A percentile compares a stretch with the other conserved stretches of the same genome.
Evolutionary conservation across 2,329 filamentous ascomycete genomes (phyloP).

Genomic region (Calonectria naviculata): DNA sequence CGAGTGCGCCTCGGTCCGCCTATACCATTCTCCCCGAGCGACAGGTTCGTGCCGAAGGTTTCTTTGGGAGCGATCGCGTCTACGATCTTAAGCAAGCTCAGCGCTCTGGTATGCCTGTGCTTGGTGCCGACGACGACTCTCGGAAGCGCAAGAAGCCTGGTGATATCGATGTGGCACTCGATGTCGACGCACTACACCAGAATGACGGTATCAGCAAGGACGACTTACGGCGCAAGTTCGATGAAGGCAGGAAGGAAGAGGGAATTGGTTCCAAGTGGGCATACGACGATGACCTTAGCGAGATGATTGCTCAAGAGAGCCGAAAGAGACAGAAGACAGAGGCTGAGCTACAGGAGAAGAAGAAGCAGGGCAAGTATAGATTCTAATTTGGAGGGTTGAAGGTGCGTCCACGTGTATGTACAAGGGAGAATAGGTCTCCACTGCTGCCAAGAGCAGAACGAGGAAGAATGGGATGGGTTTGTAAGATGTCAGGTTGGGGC

Average conservation of each 20-base stretch:
- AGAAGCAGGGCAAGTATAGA: conserved; percentile 65
- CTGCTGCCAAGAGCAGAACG: neutral
- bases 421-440: neutral
- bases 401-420: neutral
- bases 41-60: conserved; percentile 86
- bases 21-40: conserved; percentile 93
- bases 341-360: conserved; percentile 79
- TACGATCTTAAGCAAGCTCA: conserved; percentile 79
- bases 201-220: conserved; percentile 87
- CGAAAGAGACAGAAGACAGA: conserved; percentile 91
- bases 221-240: conserved; percentile 82
- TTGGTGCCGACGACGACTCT: conserved; percentile 82
- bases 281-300: conserved; percentile 87
- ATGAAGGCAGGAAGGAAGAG: conserved; percentile 75
- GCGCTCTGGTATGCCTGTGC: conserved; percentile 71
- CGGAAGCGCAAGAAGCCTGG: conserved; percentile 95
- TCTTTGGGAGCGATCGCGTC: conserved; percentile 94
- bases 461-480: conserved; percentile 21
- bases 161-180: conserved; percentile 92
- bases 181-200: conserved; percentile 81
- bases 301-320: conserved; percentile 96
- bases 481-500: conserved; percentile 23
- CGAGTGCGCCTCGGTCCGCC: conserved; percentile 78
- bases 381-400: conserved; percentile 51
- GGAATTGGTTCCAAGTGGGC: conserved; percentile 76